Base-by-base conservation (phyloP, 768 basidiomycete genomes). In the Leccinum fibrillosum region DNA sequence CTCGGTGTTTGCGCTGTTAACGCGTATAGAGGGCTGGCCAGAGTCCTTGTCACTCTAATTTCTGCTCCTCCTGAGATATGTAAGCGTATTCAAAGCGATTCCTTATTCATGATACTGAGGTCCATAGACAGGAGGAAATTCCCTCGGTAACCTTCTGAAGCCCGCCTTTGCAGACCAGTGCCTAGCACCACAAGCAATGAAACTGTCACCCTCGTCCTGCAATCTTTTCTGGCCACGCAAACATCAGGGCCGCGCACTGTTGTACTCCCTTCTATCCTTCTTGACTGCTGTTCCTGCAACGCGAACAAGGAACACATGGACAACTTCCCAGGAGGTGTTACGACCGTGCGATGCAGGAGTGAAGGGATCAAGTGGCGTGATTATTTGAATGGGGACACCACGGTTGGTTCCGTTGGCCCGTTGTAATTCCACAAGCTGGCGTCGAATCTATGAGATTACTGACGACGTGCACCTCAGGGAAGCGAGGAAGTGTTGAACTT, bases 191-290 rank as follows among this genome's bases (percentile, higher is more conserved):
- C 26, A 61, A 15, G 53, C 35, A 28, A 51, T 11, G 34, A 37
- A 4, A 17, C 42, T 39, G 52, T 25, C 48, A 51, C 30, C 7
- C 15, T 28, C 34, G 19, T 10, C 8, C 42, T 12, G 23, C 54
- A 28, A 49, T 35, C 19, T n/a, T 21, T 21, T 47, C 17, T 57
- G 26, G 39, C 47, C 26, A 90, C 92, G 37, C 57, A 49, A 51
- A 32, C 10, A 44, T 32, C 60, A 9, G 95, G 97, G 73, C 93
- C 92, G 56, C 88, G 91, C 57, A 82, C 84, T 57, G 93, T 96
- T 69, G 94, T 93, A 37, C 93, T 94, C 12, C 84, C 85, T 23
- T 49, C 12, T 11, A 55, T 95, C 95, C 72, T 94, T 93, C 52
- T 81, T 82, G 61, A 39, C 49, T 44, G 48, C 48, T 61, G 30